Evolutionary conservation across 805 yeast genomes (phyloP).

Genomic region (Kuraishia piskuri): DNA sequence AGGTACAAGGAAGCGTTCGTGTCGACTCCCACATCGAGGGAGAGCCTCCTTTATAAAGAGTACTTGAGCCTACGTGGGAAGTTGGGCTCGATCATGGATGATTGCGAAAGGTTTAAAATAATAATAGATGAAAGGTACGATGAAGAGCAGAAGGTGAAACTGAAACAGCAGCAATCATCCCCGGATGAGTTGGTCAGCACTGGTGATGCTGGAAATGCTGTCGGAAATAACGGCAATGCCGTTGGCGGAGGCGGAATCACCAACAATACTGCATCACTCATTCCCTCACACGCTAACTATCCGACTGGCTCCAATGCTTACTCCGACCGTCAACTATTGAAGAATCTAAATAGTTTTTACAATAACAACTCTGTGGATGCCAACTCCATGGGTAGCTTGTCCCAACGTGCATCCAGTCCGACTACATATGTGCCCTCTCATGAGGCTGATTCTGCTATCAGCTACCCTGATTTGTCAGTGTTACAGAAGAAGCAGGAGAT

Average conservation of each 20-base stretch:
- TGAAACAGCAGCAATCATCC: background rate
- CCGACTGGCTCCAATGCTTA: background rate
- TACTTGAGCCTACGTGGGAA: slow-evolving; percentile 14
- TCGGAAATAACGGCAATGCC: too few species aligned
- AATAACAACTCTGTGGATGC: background rate
- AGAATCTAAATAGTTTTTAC: background rate
- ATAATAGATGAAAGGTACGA: slow-evolving; percentile 17
- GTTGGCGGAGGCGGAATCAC: background rate
- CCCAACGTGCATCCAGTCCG: background rate
- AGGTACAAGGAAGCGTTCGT: slow-evolving; percentile 14
- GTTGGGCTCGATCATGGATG: slow-evolving; percentile 19
- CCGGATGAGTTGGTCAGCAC: background rate
- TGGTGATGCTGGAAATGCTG: too few species aligned
- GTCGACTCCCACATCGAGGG: slow-evolving; percentile 7
- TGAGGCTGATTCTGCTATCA: background rate
- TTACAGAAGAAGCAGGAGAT: background rate
- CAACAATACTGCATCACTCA: background rate
- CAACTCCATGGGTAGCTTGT: background rate
- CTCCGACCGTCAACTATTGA: background rate
- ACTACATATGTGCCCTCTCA: background rate
- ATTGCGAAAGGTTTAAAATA: slow-evolving; percentile 20
- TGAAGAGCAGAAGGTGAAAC: slow-evolving; percentile 3
- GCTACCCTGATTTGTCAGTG: background rate
- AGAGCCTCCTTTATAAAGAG: slow-evolving; percentile 16
- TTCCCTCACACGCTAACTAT: background rate